Evolutionary conservation across 2,329 filamentous ascomycete species (phyloP).

Genomic region (Cyphellophora europaea): DNA sequence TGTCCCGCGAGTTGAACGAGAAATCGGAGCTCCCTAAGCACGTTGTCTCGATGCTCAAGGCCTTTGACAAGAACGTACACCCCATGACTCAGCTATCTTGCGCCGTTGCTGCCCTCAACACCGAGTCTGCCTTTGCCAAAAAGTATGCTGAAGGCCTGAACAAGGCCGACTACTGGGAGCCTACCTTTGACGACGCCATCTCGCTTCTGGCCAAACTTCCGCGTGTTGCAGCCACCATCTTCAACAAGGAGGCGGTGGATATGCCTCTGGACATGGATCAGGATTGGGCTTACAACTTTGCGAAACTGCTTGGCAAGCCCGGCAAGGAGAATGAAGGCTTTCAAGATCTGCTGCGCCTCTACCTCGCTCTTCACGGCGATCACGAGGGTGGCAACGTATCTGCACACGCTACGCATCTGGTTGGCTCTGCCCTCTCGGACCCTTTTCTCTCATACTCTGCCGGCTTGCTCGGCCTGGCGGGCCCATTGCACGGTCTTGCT

Average conservation of each 20-base stretch:
- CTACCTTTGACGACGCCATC: conserved; percentile 92
- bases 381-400: conserved; percentile 98
- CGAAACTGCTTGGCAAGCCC: conserved; percentile 85
- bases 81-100: conserved; percentile 98
- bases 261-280: conserved; percentile 68
- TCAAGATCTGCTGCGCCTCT: conserved; percentile 87
- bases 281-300: conserved; percentile 99
- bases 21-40: conserved; percentile 75
- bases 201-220: conserved; percentile 91
- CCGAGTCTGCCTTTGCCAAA: conserved; percentile 87
- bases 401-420: conserved; percentile 87
- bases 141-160: conserved; percentile 82
- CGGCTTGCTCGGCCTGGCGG: conserved; percentile 87
- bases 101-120: conserved; percentile 89
- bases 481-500: conserved; percentile 85
- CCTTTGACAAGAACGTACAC: conserved; percentile 82
- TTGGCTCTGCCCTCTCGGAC: conserved; percentile 88
- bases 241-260: conserved; percentile 74
- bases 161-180: conserved; percentile 99
- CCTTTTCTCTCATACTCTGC: conserved; percentile 95
- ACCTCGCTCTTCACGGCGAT: conserved; percentile 93
- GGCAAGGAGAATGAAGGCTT: conserved; percentile 85
- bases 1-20: conserved; percentile 80
- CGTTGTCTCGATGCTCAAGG: conserved; percentile 78
- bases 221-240: conserved; percentile 93